Percentiles rank a stretch among this genome's conserved stretches.
Conservation (phyloP, 495 filamentous ascomycete species). For the Bacidia gigantensis region DNA sequence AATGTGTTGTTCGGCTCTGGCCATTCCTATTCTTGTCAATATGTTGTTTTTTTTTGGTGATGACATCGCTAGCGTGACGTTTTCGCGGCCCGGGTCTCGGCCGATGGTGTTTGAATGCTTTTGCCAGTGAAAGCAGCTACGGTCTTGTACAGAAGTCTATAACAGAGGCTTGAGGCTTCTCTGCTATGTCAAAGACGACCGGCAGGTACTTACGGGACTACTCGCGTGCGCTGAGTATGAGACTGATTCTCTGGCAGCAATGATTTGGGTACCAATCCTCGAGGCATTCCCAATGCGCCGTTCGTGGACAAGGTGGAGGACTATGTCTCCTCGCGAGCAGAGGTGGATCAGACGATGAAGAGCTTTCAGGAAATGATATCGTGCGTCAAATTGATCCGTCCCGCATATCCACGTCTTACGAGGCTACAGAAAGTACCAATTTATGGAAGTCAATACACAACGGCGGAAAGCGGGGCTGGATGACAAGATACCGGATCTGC, state of each 20-base stretch:
- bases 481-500: slow-evolving; percentile 95
- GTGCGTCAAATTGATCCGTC: slow-evolving; percentile 27
- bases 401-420: background rate
- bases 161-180: too few relatives aligned
- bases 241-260: slow-evolving; percentile 19
- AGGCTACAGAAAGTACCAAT: slow-evolving; percentile 76
- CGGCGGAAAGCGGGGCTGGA: slow-evolving; percentile 66
- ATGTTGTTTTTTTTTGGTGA: too few relatives aligned
- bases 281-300: slow-evolving; percentile 86
- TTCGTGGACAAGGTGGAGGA: slow-evolving; percentile 95
- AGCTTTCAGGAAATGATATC: slow-evolving; percentile 99
- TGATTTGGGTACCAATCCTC: slow-evolving; percentile 63
- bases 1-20: too few relatives aligned
- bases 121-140: too few relatives aligned
- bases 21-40: too few relatives aligned
- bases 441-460: slow-evolving; percentile 93
- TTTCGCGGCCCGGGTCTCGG: too few relatives aligned
- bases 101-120: too few relatives aligned
- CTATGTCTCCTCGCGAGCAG: slow-evolving; percentile 72
- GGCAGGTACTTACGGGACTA: background rate
- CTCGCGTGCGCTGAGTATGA: background rate
- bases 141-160: too few relatives aligned
- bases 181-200: slow-evolving; percentile 11
- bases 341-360: slow-evolving; percentile 80
- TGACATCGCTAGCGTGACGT: too few relatives aligned